phyloP scores from a whole-genome alignment of 176 grass and related monocot species.

The Olyra latifolia region DNA sequence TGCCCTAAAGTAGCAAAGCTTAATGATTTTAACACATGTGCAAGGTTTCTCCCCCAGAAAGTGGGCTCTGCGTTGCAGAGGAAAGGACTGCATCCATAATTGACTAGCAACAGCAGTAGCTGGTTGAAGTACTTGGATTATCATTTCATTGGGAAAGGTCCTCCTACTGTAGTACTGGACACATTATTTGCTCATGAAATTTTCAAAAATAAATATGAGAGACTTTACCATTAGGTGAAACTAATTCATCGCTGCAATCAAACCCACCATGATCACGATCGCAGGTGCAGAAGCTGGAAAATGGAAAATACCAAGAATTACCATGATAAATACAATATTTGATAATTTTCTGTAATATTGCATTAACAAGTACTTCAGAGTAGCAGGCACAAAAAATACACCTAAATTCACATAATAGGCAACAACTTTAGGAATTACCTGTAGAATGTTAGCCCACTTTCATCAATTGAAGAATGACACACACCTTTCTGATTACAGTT shows the following conservation, averaged over 20 bases:
- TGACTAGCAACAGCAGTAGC: not conserved
- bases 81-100: slow-evolving; percentile 16
- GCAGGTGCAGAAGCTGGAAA: slow-evolving; percentile 77
- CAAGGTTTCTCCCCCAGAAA: slow-evolving; percentile 13
- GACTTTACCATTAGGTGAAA: slow-evolving; percentile 76
- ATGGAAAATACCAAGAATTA: slow-evolving; percentile 29
- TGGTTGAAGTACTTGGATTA: not conserved
- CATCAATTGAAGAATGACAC: slow-evolving; percentile 77
- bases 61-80: not conserved
- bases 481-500: slow-evolving; percentile 78
- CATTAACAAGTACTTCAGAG: slow-evolving; percentile 1
- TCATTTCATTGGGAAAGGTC: not conserved
- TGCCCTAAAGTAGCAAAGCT: not conserved
- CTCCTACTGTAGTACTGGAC: not conserved
- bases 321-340: not conserved
- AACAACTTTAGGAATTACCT: slow-evolving; percentile 51
- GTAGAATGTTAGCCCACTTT: slow-evolving; percentile 91
- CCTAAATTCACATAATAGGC: slow-evolving; percentile 12
- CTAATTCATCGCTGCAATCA: slow-evolving; percentile 87
- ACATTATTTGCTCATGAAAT: not conserved
- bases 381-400: not conserved
- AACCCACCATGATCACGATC: slow-evolving; percentile 98
- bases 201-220: slow-evolving; percentile 28
- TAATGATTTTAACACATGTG: slow-evolving; percentile 8
- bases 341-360: not conserved